Conservation (phyloP, 129 eudicot genomes). For the Silybum marianum region DNA sequence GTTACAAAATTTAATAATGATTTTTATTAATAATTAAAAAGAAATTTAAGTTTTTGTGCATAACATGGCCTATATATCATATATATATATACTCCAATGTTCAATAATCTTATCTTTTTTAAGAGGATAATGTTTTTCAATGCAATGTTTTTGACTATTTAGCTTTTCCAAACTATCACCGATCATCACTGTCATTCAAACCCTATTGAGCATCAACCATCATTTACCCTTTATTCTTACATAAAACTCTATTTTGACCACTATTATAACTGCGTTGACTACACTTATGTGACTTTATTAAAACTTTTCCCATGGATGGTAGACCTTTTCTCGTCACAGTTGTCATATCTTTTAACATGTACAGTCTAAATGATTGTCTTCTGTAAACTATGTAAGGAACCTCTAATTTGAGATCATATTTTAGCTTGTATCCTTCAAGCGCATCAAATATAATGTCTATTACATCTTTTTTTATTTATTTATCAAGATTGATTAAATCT, state of each 20-base stretch:
- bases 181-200: too few relatives aligned
- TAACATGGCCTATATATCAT: background rate
- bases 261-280: background rate
- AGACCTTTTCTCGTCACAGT: background rate
- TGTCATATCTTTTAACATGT: too few relatives aligned
- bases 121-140: too few relatives aligned
- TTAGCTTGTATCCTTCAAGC: too few relatives aligned
- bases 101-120: background rate
- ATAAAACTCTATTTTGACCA: background rate
- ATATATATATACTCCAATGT: background rate
- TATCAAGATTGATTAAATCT: background rate
- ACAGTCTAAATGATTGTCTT: too few relatives aligned
- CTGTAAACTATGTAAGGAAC: too few relatives aligned
- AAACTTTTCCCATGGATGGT: background rate
- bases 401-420: too few relatives aligned
- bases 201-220: background rate
- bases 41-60: background rate
- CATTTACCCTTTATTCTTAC: background rate
- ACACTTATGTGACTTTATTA: background rate
- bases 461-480: too few relatives aligned
- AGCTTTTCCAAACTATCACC: too few relatives aligned
- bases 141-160: background rate
- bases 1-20: background rate
- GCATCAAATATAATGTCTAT: too few relatives aligned
- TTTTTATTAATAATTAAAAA: too few relatives aligned